Percentiles rank a stretch among this genome's conserved stretches.
Conservation (phyloP, 352 stramenopile species). For the Thalassiosira pacifica region DNA sequence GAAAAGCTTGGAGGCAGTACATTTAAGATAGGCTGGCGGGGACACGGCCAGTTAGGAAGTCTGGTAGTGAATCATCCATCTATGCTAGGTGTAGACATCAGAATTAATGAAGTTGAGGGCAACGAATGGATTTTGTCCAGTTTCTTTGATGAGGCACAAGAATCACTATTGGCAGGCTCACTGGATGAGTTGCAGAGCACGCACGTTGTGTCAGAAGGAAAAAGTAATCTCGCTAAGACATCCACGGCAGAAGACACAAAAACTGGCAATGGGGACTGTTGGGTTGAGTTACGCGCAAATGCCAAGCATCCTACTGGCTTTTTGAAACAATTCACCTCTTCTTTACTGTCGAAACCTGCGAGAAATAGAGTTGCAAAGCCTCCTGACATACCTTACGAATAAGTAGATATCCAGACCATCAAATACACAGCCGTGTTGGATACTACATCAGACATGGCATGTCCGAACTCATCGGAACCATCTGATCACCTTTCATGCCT, state of each 20-base stretch:
- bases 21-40: slow-evolving; percentile 75
- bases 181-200: slow-evolving; percentile 80
- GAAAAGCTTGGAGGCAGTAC: slow-evolving; percentile 44
- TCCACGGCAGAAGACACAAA: slow-evolving; percentile 38
- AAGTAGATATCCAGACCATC: slow-evolving; percentile 48
- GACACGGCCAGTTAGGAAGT: slow-evolving; percentile 62
- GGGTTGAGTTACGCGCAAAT: slow-evolving; percentile 77
- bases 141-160: slow-evolving; percentile 81
- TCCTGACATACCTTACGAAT: slow-evolving; percentile 66
- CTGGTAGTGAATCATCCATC: slow-evolving; percentile 73
- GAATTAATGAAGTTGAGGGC: slow-evolving; percentile 56
- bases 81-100: slow-evolving; percentile 74
- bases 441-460: slow-evolving; percentile 66
- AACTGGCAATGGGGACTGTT: slow-evolving; percentile 72
- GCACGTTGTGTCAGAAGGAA: slow-evolving; percentile 69
- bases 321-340: slow-evolving; percentile 36
- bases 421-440: slow-evolving; percentile 70
- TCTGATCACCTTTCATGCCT: slow-evolving; percentile 56
- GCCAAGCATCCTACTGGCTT: slow-evolving; percentile 68
- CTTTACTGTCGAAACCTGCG: slow-evolving; percentile 10
- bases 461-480: slow-evolving; percentile 71
- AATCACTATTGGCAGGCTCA: slow-evolving; percentile 76
- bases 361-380: slow-evolving; percentile 58
- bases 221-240: slow-evolving; percentile 35
- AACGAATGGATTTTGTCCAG: slow-evolving; percentile 59